Percentiles rank a stretch among this genome's conserved stretches.
phyloP scores from a whole-genome alignment of 768 basidiomycete genomes.

The Clitopilus passeckerianus region DNA sequence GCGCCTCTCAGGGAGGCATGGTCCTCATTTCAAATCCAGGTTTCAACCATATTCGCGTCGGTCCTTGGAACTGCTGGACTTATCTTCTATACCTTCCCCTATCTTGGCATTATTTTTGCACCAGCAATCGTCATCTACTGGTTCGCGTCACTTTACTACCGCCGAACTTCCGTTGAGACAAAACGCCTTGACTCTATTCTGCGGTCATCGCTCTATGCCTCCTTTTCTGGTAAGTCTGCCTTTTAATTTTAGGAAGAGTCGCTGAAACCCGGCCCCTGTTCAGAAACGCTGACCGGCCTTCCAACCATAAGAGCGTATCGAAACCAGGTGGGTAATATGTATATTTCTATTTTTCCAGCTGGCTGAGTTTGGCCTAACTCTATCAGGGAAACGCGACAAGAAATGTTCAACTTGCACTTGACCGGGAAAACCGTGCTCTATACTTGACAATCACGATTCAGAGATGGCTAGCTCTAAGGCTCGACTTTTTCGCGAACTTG shows the following conservation, averaged over 20 bases:
- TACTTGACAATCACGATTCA: conserved; percentile 64
- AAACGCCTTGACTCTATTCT: conserved; percentile 62
- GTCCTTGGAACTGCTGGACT: conserved; percentile 53
- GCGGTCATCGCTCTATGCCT: conserved; percentile 52
- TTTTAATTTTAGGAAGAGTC: not conserved
- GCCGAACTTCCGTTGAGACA: conserved; percentile 56
- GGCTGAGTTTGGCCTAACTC: not conserved
- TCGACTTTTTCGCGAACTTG: conserved; percentile 65
- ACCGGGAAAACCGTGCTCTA: conserved; percentile 59
- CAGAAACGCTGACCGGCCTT: conserved; percentile 61
- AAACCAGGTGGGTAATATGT: conserved; percentile 34
- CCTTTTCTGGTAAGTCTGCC: conserved; percentile 46
- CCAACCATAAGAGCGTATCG: conserved; percentile 60
- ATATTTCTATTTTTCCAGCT: not conserved
- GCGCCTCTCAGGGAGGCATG: not conserved
- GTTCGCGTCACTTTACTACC: conserved; percentile 49
- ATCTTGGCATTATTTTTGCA: conserved; percentile 58
- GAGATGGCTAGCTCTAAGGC: conserved; percentile 56
- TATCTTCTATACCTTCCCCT: conserved; percentile 66
- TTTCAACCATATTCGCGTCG: conserved; percentile 32
- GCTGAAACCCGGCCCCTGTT: not conserved
- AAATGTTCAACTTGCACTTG: conserved; percentile 48
- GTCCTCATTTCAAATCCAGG: conserved; percentile 16
- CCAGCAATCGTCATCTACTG: conserved; percentile 39
- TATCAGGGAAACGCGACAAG: conserved; percentile 43